Base-by-base conservation (phyloP, 495 filamentous ascomycete genomes). In the Gamarada debralockiae region DNA sequence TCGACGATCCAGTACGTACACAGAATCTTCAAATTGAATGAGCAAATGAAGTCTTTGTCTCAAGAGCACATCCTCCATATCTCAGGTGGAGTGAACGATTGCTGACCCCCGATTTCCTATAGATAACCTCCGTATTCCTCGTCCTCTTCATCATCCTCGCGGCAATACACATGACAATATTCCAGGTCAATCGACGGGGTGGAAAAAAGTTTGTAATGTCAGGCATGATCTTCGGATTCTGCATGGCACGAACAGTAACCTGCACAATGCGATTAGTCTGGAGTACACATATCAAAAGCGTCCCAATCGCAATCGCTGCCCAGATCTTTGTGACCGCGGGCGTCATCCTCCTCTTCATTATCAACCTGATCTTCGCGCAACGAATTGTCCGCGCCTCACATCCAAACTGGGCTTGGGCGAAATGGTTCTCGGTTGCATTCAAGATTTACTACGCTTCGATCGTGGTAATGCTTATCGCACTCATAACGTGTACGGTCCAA, bases 311-410 rank as follows among this genome's bases (percentile, higher is more conserved):
- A 6, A 87, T 96, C 43, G 84, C 87, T 0, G 79, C 89, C 2
- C 37, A 81, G 50, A 77, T 96, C 60, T 83, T 95, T 56, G 81
- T 92, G 22, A 75, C 81, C 10, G 86, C 87, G 0, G 92, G 91
- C 22, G 79, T 90, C 17, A 59, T 95, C 21, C 59, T 96, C 6
- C 68, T 95, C n/a, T 95, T 86, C 66, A 67, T 96, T 51, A 66
- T 89, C 63, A 93, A 96, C 65, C 69, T 96, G 24, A 72, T 93
- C 59, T 87, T 89, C 63, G 71, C 85, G 0, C 88, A 92, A 64
- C 82, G 92, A 23, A 79, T 95, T 24, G 57, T 92, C 8, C 76
- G 91, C 24, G 86, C 84, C 2, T 78, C 78, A 12, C 86, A 92
- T 50, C 91, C 89, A 0, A 62, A 67, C 2, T 64, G 89, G 41